phyloP scores from a whole-genome alignment of 148 eudicot genomes.

The Euryodendron excelsum region DNA sequence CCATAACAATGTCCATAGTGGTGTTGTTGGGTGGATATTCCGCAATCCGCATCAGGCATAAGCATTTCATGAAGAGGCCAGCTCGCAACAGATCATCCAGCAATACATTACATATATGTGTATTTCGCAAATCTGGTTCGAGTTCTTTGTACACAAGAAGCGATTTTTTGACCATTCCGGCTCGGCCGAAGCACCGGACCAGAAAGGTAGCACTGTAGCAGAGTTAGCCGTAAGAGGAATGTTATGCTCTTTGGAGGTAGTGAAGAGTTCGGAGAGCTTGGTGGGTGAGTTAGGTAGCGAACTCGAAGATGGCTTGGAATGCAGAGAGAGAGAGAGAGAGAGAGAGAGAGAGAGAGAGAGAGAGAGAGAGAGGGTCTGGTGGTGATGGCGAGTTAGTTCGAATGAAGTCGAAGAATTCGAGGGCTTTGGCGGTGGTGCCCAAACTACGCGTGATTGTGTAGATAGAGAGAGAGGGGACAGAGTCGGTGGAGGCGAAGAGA shows the following conservation, averaged over 20 bases:
- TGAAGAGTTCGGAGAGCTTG: constrained; percentile 34
- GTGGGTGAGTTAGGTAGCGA: constrained; percentile 27
- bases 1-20: constrained; percentile 42
- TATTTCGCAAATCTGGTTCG: constrained; percentile 30
- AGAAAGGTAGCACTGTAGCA: constrained; percentile 36
- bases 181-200: constrained; percentile 32
- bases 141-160: constrained; percentile 36
- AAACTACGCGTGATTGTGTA: constrained; percentile 50
- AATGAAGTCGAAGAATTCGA: constrained; percentile 45
- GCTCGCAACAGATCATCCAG: constrained; percentile 30
- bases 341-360: constrained; percentile 17
- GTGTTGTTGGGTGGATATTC: constrained; percentile 31
- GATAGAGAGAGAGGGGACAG: constrained; percentile 32
- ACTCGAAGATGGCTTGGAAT: constrained; percentile 55
- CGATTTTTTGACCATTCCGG: constrained; percentile 32
- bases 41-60: constrained; percentile 28
- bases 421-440: constrained; percentile 34
- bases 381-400: constrained; percentile 21
- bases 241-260: constrained; percentile 26
- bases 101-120: constrained; percentile 39
- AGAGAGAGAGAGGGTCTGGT: constrained; percentile 25
- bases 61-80: constrained; percentile 77
- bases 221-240: constrained; percentile 42
- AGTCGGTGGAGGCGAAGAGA: constrained; percentile 26
- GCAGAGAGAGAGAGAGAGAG: constrained; percentile 7